phyloP scores from a whole-genome alignment of 2,329 filamentous ascomycete genomes.

The Colletotrichum caudatum region DNA sequence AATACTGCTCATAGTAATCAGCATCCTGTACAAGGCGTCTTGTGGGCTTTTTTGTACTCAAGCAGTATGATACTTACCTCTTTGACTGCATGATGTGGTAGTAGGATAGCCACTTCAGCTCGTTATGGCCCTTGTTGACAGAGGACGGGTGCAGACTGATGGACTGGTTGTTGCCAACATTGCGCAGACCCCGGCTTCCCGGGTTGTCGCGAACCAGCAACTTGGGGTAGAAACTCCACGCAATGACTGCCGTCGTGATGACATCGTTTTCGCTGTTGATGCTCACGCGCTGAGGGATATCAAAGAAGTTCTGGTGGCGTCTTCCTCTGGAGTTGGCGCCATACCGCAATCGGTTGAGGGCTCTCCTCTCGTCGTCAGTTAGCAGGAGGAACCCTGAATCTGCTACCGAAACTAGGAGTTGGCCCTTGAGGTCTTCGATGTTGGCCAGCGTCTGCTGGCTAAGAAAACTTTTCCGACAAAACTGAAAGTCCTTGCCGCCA shows the following conservation, averaged over 20 bases:
- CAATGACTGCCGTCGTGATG: slow-evolving; percentile 83
- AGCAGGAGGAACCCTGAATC: slow-evolving; percentile 87
- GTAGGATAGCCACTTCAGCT: slow-evolving; percentile 87
- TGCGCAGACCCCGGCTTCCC: slow-evolving; percentile 82
- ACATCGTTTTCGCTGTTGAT: slow-evolving; percentile 83
- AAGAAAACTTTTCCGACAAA: slow-evolving; percentile 95
- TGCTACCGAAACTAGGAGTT: slow-evolving; percentile 85
- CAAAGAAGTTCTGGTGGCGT: slow-evolving; percentile 80
- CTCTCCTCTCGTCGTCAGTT: slow-evolving; percentile 76
- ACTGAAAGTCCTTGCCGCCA: slow-evolving; percentile 82
- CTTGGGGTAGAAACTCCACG: slow-evolving; percentile 96
- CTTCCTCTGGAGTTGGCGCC: slow-evolving; percentile 62
- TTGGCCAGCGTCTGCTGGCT: slow-evolving; percentile 88
- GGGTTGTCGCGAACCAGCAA: slow-evolving; percentile 82
- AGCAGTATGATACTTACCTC: slow-evolving; percentile 63
- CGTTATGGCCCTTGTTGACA: slow-evolving; percentile 80
- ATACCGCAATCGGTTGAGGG: slow-evolving; percentile 77
- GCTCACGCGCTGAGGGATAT: slow-evolving; percentile 81
- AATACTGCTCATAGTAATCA: slow-evolving; percentile 61
- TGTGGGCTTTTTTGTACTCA: slow-evolving; percentile 26
- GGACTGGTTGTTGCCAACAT: slow-evolving; percentile 91
- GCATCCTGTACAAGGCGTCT: slow-evolving; percentile 19
- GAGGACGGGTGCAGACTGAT: slow-evolving; percentile 90
- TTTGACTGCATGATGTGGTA: slow-evolving; percentile 98
- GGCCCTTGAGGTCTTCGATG: slow-evolving; percentile 95